phyloP scores from a whole-genome alignment of 495 filamentous ascomycete species.

The Patellaria atrata region DNA sequence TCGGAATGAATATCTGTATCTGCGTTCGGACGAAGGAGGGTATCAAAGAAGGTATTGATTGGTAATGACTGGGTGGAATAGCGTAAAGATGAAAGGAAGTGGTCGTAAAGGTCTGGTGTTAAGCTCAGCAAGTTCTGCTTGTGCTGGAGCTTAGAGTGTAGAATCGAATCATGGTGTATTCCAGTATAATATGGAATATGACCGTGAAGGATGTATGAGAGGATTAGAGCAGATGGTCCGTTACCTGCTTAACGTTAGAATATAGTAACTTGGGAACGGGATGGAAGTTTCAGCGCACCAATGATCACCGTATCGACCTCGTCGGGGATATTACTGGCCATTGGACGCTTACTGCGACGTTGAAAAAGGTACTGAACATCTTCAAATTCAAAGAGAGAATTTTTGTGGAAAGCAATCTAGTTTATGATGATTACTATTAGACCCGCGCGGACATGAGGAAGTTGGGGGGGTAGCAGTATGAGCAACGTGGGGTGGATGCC shows the following conservation, averaged over 20 bases:
- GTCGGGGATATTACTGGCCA: conserved; percentile 16
- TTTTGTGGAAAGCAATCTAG: too few relatives aligned
- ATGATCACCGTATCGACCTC: conserved; percentile 29
- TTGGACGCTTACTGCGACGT: conserved; percentile 19
- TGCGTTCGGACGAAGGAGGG: conserved; percentile 47
- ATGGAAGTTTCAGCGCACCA: conserved; percentile 13
- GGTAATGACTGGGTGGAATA: conserved; percentile 55
- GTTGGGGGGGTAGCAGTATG: too few relatives aligned
- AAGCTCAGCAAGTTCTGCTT: conserved; percentile 34
- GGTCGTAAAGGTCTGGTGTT: conserved; percentile 34
- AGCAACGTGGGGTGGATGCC: too few relatives aligned
- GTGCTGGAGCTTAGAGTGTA: conserved; percentile 39
- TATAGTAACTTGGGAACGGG: not conserved
- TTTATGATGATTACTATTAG: too few relatives aligned
- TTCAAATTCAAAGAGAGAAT: too few relatives aligned
- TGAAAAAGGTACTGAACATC: too few relatives aligned
- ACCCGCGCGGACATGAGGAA: too few relatives aligned
- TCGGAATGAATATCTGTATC: conserved; percentile 40
- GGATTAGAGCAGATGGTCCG: conserved; percentile 51
- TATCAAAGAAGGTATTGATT: conserved; percentile 50
- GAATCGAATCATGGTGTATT: conserved; percentile 46
- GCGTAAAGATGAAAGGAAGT: conserved; percentile 47
- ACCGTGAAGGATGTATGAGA: conserved; percentile 54
- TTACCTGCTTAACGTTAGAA: conserved; percentile 32
- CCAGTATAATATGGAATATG: conserved; percentile 45